A percentile compares a stretch with the other conserved stretches of the same genome.
phyloP scores from a whole-genome alignment of 2,329 filamentous ascomycete genomes.

The Penicillium thymicola region DNA sequence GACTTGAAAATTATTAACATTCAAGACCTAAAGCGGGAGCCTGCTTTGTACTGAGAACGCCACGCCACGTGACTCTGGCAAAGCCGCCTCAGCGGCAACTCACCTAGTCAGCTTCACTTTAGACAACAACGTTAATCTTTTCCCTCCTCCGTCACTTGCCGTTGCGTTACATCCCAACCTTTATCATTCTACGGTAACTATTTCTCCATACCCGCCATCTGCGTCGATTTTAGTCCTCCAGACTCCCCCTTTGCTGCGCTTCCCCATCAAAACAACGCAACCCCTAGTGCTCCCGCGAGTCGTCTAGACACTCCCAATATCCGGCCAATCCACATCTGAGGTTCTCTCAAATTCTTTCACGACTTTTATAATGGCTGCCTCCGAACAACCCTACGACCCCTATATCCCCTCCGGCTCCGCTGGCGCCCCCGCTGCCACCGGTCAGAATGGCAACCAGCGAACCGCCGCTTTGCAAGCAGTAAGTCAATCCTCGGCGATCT shows the following conservation, averaged over 20 bases:
- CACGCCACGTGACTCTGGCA: conserved; percentile 22
- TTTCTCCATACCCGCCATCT: background rate
- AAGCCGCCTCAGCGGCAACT: conserved; percentile 22
- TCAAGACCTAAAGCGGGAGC: background rate
- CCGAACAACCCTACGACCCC: conserved; percentile 73
- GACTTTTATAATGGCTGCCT: conserved; percentile 47
- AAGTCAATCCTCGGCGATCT: conserved; percentile 47
- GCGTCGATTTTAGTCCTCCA: background rate
- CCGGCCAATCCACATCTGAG: conserved; percentile 16
- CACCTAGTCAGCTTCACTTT: conserved; percentile 22
- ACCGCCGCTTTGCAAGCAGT: conserved; percentile 79
- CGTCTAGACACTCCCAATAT: conserved; percentile 5
- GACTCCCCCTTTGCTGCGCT: background rate
- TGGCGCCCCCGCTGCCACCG: conserved; percentile 52
- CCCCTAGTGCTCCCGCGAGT: conserved; percentile 16
- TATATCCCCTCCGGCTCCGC: conserved; percentile 72
- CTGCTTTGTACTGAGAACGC: conserved; percentile 16
- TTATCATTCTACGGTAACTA: background rate
- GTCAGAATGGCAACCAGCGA: conserved; percentile 58
- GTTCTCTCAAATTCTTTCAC: background rate
- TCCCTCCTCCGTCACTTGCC: background rate
- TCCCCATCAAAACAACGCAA: conserved; percentile 18
- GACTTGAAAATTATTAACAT: background rate
- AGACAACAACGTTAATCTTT: conserved; percentile 5
- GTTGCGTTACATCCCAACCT: background rate